These are phyloP conservation scores for Talaromyces ruber DNA, from an alignment of 495 filamentous ascomycete genomes.

Conservation along the genomic window DNA sequence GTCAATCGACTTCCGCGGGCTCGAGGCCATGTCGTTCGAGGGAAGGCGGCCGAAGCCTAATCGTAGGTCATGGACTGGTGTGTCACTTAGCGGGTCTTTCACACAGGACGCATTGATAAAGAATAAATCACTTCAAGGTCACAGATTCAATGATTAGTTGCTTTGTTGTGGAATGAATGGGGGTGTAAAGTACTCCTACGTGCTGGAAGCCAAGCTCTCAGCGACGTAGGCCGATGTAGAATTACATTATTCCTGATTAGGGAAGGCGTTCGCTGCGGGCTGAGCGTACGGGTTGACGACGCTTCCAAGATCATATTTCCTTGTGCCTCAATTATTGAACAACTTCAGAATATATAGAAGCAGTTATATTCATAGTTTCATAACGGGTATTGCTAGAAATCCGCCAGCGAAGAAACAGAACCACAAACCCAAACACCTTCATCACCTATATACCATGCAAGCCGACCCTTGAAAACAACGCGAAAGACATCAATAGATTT, in stretches of 20 bases:
- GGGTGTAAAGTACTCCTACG: not conserved
- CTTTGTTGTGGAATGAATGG: not conserved
- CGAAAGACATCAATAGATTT: not conserved
- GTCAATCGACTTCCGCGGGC: constrained; percentile 62
- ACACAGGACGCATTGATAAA: not conserved
- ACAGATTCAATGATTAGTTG: not conserved
- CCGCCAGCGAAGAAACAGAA: not conserved
- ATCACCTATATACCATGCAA: constrained; percentile 2
- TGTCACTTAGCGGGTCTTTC: not conserved
- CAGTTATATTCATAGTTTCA: not conserved
- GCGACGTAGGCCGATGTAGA: not conserved
- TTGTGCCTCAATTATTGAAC: not conserved
- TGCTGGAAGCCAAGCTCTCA: constrained; percentile 1
- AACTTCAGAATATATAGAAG: not conserved
- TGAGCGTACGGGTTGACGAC: not conserved
- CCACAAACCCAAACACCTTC: not conserved
- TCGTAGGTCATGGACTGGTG: constrained; percentile 2
- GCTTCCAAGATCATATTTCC: not conserved
- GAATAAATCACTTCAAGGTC: not conserved
- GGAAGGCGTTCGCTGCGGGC: not conserved
- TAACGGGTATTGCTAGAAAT: not conserved
- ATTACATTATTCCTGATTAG: constrained; percentile 6
- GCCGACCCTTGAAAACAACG: not conserved
- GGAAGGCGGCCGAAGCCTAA: constrained; percentile 13
- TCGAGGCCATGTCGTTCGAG: constrained; percentile 51